Evolutionary conservation across 2,329 filamentous ascomycete genomes (phyloP), one percentile per base, ranked within the genome.

Genomic region (Penicillium brevicompactum): DNA sequence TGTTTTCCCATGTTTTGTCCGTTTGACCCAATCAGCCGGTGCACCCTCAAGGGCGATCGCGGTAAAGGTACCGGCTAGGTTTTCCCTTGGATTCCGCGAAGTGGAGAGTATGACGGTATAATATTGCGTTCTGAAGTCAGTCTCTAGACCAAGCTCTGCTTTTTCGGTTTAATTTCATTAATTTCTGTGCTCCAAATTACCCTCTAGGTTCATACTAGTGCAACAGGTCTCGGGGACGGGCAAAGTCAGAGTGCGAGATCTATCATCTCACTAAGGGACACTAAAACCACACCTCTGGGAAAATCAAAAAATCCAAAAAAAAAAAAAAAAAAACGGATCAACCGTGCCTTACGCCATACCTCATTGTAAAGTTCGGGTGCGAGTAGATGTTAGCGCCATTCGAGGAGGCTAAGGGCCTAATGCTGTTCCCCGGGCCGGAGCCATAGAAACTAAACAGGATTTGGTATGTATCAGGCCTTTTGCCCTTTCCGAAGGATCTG

Each of bases 261-360:
- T 72, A 72, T 72, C 70, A 72, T 71, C 69, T 71, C 63, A 66
- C 65, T 66, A 67, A 66, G 56, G 64, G 54, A 51, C 65, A 69
- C 68, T 70, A 70, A 68, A 63, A 65, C 69, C 69, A 70, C 55
- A 65, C 51, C 60, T 66, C 63, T 69, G 69, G 68, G 70, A 70
- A 41, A 37, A n/a, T n/a, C 34, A 14, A 14, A 34, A 31, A 31
- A 31, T 31, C 30, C 1, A 31, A 11, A 34, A 50, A 27, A 51
- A 56, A 48, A 32, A 48, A 50, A 34, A 48, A 56, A 53, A 49
- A 53, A 67, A 61, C 61, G 57, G 70, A 73, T 71, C 67, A 68
- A 68, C 63, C 61, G 66, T 62, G 55, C 65, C 65, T 67, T 65
- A 69, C 65, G 66, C 59, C 59, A 60, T 60, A 57, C 53, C 24